phyloP scores from a whole-genome alignment of 2,329 filamentous ascomycete species.

The Xylaria sp. region DNA sequence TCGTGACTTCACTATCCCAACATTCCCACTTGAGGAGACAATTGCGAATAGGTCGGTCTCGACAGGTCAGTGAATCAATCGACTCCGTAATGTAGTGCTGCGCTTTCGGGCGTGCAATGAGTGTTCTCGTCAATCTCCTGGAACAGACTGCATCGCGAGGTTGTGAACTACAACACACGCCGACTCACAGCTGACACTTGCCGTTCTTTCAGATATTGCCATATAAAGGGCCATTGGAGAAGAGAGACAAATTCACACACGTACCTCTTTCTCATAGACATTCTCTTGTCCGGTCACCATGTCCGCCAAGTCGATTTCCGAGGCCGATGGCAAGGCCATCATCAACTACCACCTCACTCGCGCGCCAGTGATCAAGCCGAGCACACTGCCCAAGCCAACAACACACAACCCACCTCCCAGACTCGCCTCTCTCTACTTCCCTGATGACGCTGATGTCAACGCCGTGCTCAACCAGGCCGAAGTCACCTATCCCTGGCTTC shows the following conservation, averaged over 20 bases:
- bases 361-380: constrained; percentile 96
- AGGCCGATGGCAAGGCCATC: constrained; percentile 99
- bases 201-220: constrained; percentile 36
- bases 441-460: constrained; percentile 84
- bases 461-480: constrained; percentile 94
- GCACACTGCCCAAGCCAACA: constrained; percentile 83
- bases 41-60: constrained; percentile 32
- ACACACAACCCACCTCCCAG: constrained; percentile 94
- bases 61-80: not conserved
- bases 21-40: constrained; percentile 41
- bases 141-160: not conserved
- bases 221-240: constrained; percentile 30
- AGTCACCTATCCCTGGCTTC: constrained; percentile 95
- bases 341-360: constrained; percentile 99
- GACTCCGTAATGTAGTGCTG: constrained; percentile 11
- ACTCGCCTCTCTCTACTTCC: constrained; percentile 92
- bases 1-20: constrained; percentile 40
- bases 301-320: constrained; percentile 97
- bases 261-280: constrained; percentile 44
- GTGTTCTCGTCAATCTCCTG: constrained; percentile 1
- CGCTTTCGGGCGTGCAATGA: constrained; percentile 14
- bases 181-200: constrained; percentile 40
- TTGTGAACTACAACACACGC: constrained; percentile 18
- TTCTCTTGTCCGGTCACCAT: constrained; percentile 62
- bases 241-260: constrained; percentile 42